A percentile compares a stretch with the other conserved stretches of the same genome.
Conservation (phyloP, 2,329 filamentous ascomycete species). For the Aspergillus niger region DNA sequence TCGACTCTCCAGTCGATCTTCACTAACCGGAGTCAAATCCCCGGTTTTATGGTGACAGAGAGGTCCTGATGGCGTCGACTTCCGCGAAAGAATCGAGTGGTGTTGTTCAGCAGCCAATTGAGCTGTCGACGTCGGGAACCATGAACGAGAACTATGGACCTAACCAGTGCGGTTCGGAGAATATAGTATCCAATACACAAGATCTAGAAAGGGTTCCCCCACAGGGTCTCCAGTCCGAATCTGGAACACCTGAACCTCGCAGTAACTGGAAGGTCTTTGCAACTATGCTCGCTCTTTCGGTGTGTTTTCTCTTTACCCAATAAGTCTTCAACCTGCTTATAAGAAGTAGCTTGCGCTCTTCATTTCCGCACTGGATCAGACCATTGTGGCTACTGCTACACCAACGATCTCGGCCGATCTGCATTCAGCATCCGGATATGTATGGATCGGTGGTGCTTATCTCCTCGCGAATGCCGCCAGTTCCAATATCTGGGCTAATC, state of each 20-base stretch:
- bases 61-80: neutral
- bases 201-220: neutral
- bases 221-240: neutral
- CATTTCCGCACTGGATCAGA: constrained; percentile 44
- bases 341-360: constrained; percentile 21
- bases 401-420: constrained; percentile 65
- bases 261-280: constrained; percentile 21
- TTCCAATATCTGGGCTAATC: constrained; percentile 69
- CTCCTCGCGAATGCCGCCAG: constrained; percentile 68
- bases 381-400: constrained; percentile 63
- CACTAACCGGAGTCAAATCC: too few species aligned
- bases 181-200: neutral
- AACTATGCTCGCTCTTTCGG: constrained; percentile 23
- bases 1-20: too few species aligned
- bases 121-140: neutral
- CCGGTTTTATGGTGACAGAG: too few species aligned
- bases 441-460: constrained; percentile 76
- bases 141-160: neutral
- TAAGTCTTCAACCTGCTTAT: constrained; percentile 1
- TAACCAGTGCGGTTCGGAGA: neutral
- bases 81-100: neutral
- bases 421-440: constrained; percentile 68
- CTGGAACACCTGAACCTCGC: neutral
- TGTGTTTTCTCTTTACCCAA: constrained; percentile 7
- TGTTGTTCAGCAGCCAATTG: constrained; percentile 1